Base-by-base conservation (phyloP, 1,284 basidiomycete species). In the Omphalotus olearius region DNA sequence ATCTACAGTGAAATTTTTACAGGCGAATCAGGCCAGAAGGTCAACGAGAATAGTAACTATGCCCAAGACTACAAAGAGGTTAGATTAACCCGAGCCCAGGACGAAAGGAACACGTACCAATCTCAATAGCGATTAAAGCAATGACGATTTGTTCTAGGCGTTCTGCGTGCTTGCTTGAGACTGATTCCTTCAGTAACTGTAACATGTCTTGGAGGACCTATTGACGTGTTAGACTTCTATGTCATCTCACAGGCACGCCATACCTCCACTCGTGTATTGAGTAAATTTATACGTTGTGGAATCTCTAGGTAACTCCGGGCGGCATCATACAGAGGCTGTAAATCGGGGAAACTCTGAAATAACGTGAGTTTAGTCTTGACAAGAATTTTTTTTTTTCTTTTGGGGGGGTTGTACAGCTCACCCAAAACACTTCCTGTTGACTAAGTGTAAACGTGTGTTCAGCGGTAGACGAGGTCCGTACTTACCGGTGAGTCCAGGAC, bases 141-240 rank as follows among this genome's bases (percentile, higher is more conserved):
- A 98, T 97, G 59, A 98, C 92, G 57, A 98, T 93, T 61, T 92
- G 90, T 68, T 98, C 94, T n/a, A 98, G 75, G 37, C 93, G 83
- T 68, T 98, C 94, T 1, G 91, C 85, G 62, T 98, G 94, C 61
- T 85, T 83, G 56, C 85, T 92, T 18, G 92, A 93, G 33, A 97
- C 95, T 7, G 91, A 90, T 69, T 98, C 95, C 70, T 98, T 98
- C 45, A 98, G 75, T 49, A 98, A 78, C 66, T 94, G 90, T 7
- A 98, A 81, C 91, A 98, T 97, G 66, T 98, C 94, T 76, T 98
- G 94, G 37, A 98, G 72, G 53, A 98, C 89, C 89, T 92, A 59
- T 11, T 18, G 11, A 38, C 20, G 13, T 23, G 10, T 23, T 26
- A 36, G 28, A 26, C 43, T 14, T 17, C 23, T 20, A 9, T 13